Base-by-base conservation (phyloP, 2,329 filamentous ascomycete species). In the Orbilia ellipsospora region DNA sequence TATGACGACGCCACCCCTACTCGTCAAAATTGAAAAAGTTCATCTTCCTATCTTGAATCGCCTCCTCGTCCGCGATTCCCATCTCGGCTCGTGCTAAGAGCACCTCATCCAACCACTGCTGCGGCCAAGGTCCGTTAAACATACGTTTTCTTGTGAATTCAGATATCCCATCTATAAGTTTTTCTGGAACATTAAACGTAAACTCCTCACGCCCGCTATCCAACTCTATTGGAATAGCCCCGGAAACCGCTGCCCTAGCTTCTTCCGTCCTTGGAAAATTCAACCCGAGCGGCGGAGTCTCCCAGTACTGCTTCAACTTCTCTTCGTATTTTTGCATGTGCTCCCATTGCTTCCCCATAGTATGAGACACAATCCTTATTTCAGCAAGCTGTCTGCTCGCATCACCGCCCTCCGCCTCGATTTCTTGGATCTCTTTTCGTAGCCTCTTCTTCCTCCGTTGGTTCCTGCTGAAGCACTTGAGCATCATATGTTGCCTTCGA, bases 91-190 rank as follows among this genome's bases (percentile, higher is more conserved):
- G 68, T 31, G 70, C 70, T 44, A 57, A 54, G 7, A 59, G 20
- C 28, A 74, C 63, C 56, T 68, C 63, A 10, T 74, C 63, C 13
- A 50, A 20, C 70, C 70, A 74, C 20, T 74, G 40, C 31, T 68
- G 56, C 23, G 70, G 63, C 70, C 70, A 74, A 2, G 63, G 63
- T 1, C 63, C 63, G 4, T 67, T 44, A 23, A 63, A 74, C 12
- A 74, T 45, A 1, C 51, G 31, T 1, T 52, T 26, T 23, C 70
- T 56, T 13, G 63, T 59, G n/a, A 63, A 74, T 20, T 74, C 42
- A 7, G 70, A 68, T n/a, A 74, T 28, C 31, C 57, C 40, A 18
- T 59, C 40, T 36, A 36, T 36, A 2, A 36, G 31, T n/a, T 68
- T 57, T 20, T 51, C 28, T 1, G 55, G 50, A n/a, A 62, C 28